Evolutionary conservation across 1,284 basidiomycete genomes (phyloP).

Genomic region (Tilletiopsis washingtonensis): DNA sequence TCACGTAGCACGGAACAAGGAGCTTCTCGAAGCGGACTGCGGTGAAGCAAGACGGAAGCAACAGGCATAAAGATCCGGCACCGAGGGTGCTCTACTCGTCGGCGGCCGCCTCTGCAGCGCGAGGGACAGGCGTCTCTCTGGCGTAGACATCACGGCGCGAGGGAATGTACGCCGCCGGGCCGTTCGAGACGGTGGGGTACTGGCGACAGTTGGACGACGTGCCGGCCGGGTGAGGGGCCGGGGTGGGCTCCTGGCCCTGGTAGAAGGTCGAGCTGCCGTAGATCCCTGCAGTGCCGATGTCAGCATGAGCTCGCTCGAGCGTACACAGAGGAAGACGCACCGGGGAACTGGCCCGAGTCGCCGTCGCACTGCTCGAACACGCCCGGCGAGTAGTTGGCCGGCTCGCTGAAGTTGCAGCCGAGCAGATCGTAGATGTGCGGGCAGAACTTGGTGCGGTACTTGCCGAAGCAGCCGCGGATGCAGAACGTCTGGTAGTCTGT

Average conservation of each 20-base stretch:
- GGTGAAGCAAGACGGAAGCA: no score
- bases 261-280: conserved; percentile 20
- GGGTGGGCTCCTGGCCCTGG: conserved; percentile 21
- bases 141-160: no score
- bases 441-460: conserved; percentile 32
- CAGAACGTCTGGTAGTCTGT: conserved; percentile 38
- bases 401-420: conserved; percentile 38
- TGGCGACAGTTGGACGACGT: conserved; percentile 14
- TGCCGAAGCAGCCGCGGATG: conserved; percentile 42
- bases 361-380: conserved; percentile 16
- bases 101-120: no score
- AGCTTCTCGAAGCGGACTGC: no score
- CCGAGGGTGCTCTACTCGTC: no score
- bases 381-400: conserved; percentile 32
- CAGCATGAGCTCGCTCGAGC: no score
- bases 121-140: no score
- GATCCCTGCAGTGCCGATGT: conserved; percentile 31
- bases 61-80: no score
- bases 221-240: conserved; percentile 13
- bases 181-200: conserved; percentile 17
- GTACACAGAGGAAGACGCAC: no score
- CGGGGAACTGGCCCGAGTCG: conserved; percentile 27
- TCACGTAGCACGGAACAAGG: no score
- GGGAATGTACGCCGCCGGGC: no score
- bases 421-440: conserved; percentile 42